Conservation (phyloP, 352 stramenopile genomes). For the Globisporangium radiosum region DNA sequence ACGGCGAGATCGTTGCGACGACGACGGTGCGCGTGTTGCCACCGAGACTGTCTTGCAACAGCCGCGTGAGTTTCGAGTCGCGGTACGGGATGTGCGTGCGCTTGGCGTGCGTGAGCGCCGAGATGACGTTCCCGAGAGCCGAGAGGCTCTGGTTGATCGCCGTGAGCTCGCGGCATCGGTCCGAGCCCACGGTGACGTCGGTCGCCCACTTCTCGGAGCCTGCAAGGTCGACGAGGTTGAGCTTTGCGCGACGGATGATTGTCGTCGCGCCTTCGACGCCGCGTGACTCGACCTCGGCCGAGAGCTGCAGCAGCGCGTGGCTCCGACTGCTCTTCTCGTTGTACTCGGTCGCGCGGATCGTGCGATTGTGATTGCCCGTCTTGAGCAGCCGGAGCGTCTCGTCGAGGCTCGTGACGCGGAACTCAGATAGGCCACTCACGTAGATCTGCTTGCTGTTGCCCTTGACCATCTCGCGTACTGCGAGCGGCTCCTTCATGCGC, state of each 20-base stretch:
- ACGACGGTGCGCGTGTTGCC: slow-evolving; percentile 89
- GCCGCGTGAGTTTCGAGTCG: slow-evolving; percentile 95
- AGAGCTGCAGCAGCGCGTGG: slow-evolving; percentile 83
- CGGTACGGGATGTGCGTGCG: slow-evolving; percentile 92
- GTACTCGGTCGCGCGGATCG: slow-evolving; percentile 81
- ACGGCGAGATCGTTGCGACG: slow-evolving; percentile 86
- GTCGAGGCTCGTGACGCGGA: slow-evolving; percentile 69
- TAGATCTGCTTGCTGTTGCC: slow-evolving; percentile 82
- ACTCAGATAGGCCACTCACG: slow-evolving; percentile 87
- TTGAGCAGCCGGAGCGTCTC: slow-evolving; percentile 80
- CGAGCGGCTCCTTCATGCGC: slow-evolving; percentile 42
- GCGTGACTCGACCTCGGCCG: slow-evolving; percentile 70
- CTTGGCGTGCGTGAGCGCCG: slow-evolving; percentile 61
- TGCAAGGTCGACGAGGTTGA: slow-evolving; percentile 90
- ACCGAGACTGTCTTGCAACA: slow-evolving; percentile 79
- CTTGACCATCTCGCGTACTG: slow-evolving; percentile 65
- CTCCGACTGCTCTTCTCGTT: slow-evolving; percentile 86
- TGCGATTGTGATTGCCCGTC: slow-evolving; percentile 75
- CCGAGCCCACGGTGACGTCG: slow-evolving; percentile 51
- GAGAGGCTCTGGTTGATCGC: slow-evolving; percentile 91
- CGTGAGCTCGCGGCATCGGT: slow-evolving; percentile 82
- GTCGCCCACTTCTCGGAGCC: slow-evolving; percentile 90
- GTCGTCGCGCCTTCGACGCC: slow-evolving; percentile 56
- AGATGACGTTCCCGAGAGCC: slow-evolving; percentile 87
- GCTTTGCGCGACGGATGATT: slow-evolving; percentile 72